Evolutionary conservation across 768 basidiomycete species (phyloP).

Genomic region (Pholiota conissans): DNA sequence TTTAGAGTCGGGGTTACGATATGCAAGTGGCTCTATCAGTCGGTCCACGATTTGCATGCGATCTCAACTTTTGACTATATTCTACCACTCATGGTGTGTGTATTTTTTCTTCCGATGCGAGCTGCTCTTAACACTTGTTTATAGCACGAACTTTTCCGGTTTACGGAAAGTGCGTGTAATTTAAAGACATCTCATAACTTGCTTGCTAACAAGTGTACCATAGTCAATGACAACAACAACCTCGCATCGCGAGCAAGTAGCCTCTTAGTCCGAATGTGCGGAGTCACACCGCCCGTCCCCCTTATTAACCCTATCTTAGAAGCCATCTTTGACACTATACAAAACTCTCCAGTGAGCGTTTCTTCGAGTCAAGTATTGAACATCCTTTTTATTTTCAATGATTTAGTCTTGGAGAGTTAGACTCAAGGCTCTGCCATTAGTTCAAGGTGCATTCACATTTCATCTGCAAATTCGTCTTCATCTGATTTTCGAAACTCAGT

Average conservation of each 20-base stretch:
- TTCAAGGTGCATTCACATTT: constrained; percentile 55
- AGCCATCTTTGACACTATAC: constrained; percentile 75
- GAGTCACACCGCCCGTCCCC: constrained; percentile 72
- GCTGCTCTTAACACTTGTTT: constrained; percentile 7
- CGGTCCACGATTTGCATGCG: constrained; percentile 76
- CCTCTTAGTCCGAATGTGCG: constrained; percentile 82
- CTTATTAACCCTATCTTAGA: constrained; percentile 70
- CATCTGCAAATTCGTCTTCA: neutral
- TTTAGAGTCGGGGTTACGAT: constrained; percentile 61
- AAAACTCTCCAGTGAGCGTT: constrained; percentile 63
- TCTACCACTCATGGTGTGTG: constrained; percentile 72
- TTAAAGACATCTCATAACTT: neutral
- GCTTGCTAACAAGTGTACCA: constrained; percentile 1
- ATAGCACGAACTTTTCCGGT: constrained; percentile 74
- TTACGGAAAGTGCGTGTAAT: constrained; percentile 62
- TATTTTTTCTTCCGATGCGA: neutral
- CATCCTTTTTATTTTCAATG: neutral
- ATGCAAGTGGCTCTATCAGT: constrained; percentile 78
- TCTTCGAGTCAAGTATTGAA: neutral
- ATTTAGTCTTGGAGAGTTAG: constrained; percentile 84
- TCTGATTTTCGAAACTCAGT: constrained; percentile 39
- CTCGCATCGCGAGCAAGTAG: constrained; percentile 62
- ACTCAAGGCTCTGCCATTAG: constrained; percentile 80
- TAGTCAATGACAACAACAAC: constrained; percentile 76
- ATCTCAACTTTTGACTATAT: constrained; percentile 79